These are phyloP conservation scores for Salix dunnii DNA, from an alignment of 345 rosid genomes.

Conservation along the genomic window DNA sequence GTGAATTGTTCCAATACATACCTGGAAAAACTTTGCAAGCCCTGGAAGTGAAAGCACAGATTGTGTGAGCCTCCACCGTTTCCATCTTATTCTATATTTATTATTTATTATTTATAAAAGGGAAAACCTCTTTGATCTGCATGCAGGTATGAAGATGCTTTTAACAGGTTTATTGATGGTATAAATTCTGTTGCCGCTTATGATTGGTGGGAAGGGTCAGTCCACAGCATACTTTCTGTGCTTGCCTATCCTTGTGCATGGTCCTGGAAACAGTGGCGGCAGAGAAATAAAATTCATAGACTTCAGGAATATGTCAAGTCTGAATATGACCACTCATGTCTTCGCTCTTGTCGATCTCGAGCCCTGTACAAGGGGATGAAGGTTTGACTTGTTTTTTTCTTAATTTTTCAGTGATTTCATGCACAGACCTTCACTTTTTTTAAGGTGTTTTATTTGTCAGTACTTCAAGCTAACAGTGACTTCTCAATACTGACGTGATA, in stretches of 20 bases:
- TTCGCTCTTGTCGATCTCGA: slow-evolving; percentile 96
- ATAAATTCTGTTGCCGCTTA: slow-evolving; percentile 95
- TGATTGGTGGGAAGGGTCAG: slow-evolving; percentile 99
- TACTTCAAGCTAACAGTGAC: background rate
- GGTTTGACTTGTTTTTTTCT: slow-evolving; percentile 41
- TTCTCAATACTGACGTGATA: background rate
- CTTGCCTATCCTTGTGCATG: slow-evolving; percentile 96
- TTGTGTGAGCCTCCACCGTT: slow-evolving; percentile 5
- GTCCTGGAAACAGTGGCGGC: slow-evolving; percentile 99
- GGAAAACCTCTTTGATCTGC: slow-evolving; percentile 16
- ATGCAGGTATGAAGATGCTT: slow-evolving; percentile 93
- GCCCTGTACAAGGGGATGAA: slow-evolving; percentile 99
- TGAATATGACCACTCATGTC: slow-evolving; percentile 96
- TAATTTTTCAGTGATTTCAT: slow-evolving; percentile 5
- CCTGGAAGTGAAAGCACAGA: slow-evolving; percentile 6
- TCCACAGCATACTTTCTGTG: slow-evolving; percentile 82
- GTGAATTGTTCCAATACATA: slow-evolving; percentile 9
- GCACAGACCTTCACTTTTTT: slow-evolving; percentile 2
- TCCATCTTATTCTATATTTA: slow-evolving; percentile 1
- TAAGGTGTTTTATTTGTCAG: background rate
- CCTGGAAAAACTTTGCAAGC: background rate
- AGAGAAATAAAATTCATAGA: slow-evolving; percentile 77
- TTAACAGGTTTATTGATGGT: slow-evolving; percentile 91
- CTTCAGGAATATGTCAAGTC: slow-evolving; percentile 97
- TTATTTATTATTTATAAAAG: slow-evolving; percentile 8